Evolutionary conservation across 192 early-diverging fungal genomes (phyloP).

Genomic region (Backusella psychrophila): DNA sequence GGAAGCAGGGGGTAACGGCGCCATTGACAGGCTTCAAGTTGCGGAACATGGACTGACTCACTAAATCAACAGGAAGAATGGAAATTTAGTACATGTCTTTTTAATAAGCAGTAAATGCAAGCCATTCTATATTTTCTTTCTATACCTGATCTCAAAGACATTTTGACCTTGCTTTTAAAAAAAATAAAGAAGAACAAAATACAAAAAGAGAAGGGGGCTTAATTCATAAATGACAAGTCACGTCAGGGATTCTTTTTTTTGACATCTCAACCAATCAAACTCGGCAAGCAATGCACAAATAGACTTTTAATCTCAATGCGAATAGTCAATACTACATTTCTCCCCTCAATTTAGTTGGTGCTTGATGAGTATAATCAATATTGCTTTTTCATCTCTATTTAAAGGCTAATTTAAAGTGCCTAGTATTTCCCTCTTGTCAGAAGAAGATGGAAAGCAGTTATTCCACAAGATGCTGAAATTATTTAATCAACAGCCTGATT

Average conservation of each 20-base stretch:
- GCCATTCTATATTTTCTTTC: not conserved
- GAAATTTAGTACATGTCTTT: not conserved
- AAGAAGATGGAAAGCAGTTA: not conserved
- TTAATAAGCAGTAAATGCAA: not conserved
- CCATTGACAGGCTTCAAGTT: conserved; percentile 14
- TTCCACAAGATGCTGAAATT: not conserved
- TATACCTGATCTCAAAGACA: conserved; percentile 10
- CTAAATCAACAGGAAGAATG: not conserved
- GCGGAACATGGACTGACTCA: not conserved
- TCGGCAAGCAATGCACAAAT: too few species aligned
- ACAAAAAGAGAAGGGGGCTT: not conserved
- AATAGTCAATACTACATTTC: too few species aligned
- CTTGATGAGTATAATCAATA: too few species aligned
- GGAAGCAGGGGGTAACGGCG: not conserved
- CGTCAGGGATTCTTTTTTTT: not conserved
- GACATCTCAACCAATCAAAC: too few species aligned
- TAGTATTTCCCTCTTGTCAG: not conserved
- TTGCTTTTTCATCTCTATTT: too few species aligned
- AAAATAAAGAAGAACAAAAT: not conserved
- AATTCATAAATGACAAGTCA: not conserved
- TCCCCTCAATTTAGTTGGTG: too few species aligned
- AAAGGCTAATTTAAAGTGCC: not conserved
- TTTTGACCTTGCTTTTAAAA: not conserved
- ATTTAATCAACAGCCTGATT: not conserved
- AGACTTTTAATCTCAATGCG: too few species aligned